These are phyloP conservation scores for Serendipita sp. DNA, from an alignment of 1,284 basidiomycete genomes.

Conservation along the genomic window DNA sequence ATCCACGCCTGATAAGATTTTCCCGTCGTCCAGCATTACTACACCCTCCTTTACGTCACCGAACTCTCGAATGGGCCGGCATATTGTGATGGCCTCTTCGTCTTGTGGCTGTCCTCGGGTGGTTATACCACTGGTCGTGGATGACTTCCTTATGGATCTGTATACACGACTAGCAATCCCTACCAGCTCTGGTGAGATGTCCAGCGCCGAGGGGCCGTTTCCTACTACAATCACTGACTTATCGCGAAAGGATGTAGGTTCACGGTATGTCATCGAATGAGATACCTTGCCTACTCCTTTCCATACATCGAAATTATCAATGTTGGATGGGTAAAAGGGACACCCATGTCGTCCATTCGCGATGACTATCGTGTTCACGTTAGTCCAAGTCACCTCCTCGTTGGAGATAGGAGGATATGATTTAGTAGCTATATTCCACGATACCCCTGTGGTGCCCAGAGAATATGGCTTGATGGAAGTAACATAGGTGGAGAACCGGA, in stretches of 20 bases:
- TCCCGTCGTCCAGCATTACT: slow-evolving; percentile 30
- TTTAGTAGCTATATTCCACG: slow-evolving; percentile 36
- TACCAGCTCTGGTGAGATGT: slow-evolving; percentile 39
- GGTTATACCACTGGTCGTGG: neutral
- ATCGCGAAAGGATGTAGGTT: slow-evolving; percentile 26
- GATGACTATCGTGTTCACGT: slow-evolving; percentile 49
- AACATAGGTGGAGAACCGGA: slow-evolving; percentile 29
- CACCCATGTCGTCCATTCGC: slow-evolving; percentile 59
- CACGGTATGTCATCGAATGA: slow-evolving; percentile 56
- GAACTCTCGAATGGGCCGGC: slow-evolving; percentile 8
- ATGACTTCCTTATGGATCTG: slow-evolving; percentile 34
- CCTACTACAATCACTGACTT: slow-evolving; percentile 50
- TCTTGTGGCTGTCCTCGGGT: no score
- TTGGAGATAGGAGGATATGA: slow-evolving; percentile 15
- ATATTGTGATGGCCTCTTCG: slow-evolving; percentile 5
- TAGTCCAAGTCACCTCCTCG: slow-evolving; percentile 16
- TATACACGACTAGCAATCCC: slow-evolving; percentile 32
- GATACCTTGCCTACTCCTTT: slow-evolving; percentile 31
- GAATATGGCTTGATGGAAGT: slow-evolving; percentile 11
- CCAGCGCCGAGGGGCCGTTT: slow-evolving; percentile 51
- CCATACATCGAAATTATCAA: slow-evolving; percentile 34
- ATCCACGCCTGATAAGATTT: slow-evolving; percentile 38
- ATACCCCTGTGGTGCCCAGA: slow-evolving; percentile 23
- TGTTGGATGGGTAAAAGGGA: slow-evolving; percentile 40
- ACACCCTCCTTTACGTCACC: slow-evolving; percentile 2